Conservation (phyloP, 306 rosid genomes). For the Morella rubra region DNA sequence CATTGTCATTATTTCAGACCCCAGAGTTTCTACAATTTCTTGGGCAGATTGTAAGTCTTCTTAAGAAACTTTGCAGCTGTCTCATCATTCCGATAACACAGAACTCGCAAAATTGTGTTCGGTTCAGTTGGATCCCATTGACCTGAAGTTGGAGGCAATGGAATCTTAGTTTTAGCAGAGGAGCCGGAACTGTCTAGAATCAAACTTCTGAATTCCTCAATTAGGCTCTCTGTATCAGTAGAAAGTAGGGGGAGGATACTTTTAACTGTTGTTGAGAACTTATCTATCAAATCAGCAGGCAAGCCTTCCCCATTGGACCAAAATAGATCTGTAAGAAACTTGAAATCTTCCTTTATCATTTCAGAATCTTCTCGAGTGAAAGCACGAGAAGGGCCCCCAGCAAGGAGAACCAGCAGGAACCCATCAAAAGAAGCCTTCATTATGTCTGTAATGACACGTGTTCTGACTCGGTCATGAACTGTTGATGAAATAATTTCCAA, state of each 20-base stretch:
- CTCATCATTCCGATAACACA: slow-evolving; percentile 85
- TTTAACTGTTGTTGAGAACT: slow-evolving; percentile 51
- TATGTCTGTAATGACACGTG: slow-evolving; percentile 75
- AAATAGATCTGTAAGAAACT: slow-evolving; percentile 72
- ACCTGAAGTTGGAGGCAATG: slow-evolving; percentile 77
- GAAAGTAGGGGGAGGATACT: slow-evolving; percentile 55
- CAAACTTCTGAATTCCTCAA: slow-evolving; percentile 58
- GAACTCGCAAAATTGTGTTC: slow-evolving; percentile 74
- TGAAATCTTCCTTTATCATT: slow-evolving; percentile 78
- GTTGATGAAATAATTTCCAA: slow-evolving; percentile 85
- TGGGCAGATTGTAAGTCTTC: slow-evolving; percentile 84
- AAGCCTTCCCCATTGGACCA: slow-evolving; percentile 98
- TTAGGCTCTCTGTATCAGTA: slow-evolving; percentile 49
- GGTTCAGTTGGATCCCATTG: slow-evolving; percentile 85
- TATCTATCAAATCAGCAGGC: slow-evolving; percentile 71
- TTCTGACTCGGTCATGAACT: slow-evolving; percentile 82
- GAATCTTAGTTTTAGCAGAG: slow-evolving; percentile 67
- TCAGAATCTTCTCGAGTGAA: slow-evolving; percentile 63
- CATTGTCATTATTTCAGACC: background rate
- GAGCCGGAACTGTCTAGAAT: slow-evolving; percentile 53
- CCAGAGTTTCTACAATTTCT: slow-evolving; percentile 51
- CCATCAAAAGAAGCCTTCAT: slow-evolving; percentile 93
- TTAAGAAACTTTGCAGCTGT: slow-evolving; percentile 87
- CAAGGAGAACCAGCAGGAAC: slow-evolving; percentile 73
- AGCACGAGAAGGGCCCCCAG: slow-evolving; percentile 88